Conservation (phyloP, 257 asterid species). For the Salvia hispanica region DNA sequence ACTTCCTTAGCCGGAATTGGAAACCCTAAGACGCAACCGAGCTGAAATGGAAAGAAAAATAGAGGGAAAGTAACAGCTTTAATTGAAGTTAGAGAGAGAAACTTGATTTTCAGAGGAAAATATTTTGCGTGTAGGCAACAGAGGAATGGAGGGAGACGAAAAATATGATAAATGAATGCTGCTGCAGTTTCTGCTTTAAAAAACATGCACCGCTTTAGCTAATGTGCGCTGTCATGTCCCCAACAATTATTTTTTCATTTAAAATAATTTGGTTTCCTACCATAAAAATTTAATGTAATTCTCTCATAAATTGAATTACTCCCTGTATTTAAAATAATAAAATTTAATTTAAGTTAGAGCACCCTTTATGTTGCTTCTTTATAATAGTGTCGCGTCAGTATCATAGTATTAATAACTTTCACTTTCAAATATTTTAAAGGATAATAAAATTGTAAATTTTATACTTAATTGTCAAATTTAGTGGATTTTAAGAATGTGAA, state of each 20-base stretch:
- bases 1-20: background rate
- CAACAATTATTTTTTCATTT: background rate
- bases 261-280: too few relatives aligned
- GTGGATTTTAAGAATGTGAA: too few relatives aligned
- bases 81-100: slow-evolving; percentile 8
- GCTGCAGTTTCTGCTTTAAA: background rate
- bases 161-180: background rate
- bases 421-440: too few relatives aligned
- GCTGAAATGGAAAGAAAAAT: slow-evolving; percentile 24
- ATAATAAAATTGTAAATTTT: too few relatives aligned
- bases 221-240: slow-evolving; percentile 36
- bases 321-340: too few relatives aligned
- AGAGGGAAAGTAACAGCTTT: background rate
- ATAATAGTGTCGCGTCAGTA: too few relatives aligned
- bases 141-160: background rate
- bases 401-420: too few relatives aligned
- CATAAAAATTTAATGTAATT: too few relatives aligned
- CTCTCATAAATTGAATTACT: too few relatives aligned
- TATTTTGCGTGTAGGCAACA: slow-evolving; percentile 13
- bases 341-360: too few relatives aligned
- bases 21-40: slow-evolving; percentile 35
- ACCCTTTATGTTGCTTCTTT: too few relatives aligned
- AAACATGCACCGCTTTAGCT: slow-evolving; percentile 26
- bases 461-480: too few relatives aligned
- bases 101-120: background rate